Conservation (phyloP, 352 stramenopile genomes). For the Phytophthora lateralis region DNA sequence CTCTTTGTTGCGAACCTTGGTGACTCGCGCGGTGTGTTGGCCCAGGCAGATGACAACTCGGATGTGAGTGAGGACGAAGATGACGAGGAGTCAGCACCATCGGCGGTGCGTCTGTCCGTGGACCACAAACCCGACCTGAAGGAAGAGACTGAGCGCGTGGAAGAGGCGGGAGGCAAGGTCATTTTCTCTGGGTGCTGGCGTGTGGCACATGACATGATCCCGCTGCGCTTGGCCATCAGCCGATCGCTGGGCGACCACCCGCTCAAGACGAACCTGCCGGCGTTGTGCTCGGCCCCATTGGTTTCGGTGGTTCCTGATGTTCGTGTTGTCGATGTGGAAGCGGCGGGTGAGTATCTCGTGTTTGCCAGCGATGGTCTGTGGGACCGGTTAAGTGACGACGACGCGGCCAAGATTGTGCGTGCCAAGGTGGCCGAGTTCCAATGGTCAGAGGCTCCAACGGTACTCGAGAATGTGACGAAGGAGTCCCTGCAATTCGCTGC, state of each 20-base stretch:
- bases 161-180: constrained; percentile 74
- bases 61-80: constrained; percentile 26
- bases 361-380: constrained; percentile 83
- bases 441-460: constrained; percentile 22
- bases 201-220: constrained; percentile 77
- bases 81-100: constrained; percentile 17
- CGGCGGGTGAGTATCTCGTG: constrained; percentile 61
- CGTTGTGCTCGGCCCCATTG: constrained; percentile 63
- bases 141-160: constrained; percentile 62
- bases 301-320: constrained; percentile 80
- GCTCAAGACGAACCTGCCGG: constrained; percentile 68
- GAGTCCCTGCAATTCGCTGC: constrained; percentile 64
- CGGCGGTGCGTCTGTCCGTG: constrained; percentile 64
- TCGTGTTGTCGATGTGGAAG: constrained; percentile 64
- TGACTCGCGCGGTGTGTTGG: constrained; percentile 73
- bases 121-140: constrained; percentile 81
- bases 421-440: constrained; percentile 58
- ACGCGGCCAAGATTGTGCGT: constrained; percentile 62
- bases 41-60: constrained; percentile 33
- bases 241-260: constrained; percentile 81
- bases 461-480: constrained; percentile 35
- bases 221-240: constrained; percentile 75
- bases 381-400: constrained; percentile 76
- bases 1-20: constrained; percentile 81
- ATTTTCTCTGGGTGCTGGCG: constrained; percentile 86